A percentile compares a stretch with the other conserved stretches of the same genome.
phyloP scores from a whole-genome alignment of 331 rosid species.

The Arachis monticola region DNA sequence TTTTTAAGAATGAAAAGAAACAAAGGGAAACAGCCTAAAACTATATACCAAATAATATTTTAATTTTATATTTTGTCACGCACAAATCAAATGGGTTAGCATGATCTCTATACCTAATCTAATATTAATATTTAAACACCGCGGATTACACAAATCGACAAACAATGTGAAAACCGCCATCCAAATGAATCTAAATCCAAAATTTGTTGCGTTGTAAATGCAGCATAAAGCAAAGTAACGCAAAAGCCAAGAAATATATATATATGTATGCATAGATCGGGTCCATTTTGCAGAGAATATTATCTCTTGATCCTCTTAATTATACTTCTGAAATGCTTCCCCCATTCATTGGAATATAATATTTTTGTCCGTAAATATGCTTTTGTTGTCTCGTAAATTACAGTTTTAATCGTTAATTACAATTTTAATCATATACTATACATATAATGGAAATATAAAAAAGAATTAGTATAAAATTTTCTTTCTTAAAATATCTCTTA shows the following conservation, averaged over 20 bases:
- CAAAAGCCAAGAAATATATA: slow-evolving; percentile 17
- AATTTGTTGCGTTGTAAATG: neutral
- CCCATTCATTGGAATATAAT: no score
- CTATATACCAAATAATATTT: neutral
- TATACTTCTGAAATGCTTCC: no score
- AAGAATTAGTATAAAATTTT: no score
- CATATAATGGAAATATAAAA: no score
- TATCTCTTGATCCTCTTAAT: no score
- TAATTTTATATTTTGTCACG: neutral
- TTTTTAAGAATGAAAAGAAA: neutral
- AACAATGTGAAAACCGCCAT: neutral
- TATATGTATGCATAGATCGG: neutral
- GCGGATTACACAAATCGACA: neutral
- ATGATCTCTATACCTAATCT: neutral
- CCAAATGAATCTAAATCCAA: neutral
- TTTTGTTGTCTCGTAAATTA: no score
- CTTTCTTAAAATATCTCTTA: no score
- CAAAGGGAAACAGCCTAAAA: neutral
- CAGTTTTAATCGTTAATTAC: no score
- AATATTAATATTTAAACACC: neutral
- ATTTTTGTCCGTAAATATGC: no score
- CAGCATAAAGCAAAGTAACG: neutral
- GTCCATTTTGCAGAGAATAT: neutral
- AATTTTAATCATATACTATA: no score
- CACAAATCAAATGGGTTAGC: slow-evolving; percentile 24